Evolutionary conservation across 2,329 filamentous ascomycete species (phyloP).

Genomic region (Massarina eburnea): DNA sequence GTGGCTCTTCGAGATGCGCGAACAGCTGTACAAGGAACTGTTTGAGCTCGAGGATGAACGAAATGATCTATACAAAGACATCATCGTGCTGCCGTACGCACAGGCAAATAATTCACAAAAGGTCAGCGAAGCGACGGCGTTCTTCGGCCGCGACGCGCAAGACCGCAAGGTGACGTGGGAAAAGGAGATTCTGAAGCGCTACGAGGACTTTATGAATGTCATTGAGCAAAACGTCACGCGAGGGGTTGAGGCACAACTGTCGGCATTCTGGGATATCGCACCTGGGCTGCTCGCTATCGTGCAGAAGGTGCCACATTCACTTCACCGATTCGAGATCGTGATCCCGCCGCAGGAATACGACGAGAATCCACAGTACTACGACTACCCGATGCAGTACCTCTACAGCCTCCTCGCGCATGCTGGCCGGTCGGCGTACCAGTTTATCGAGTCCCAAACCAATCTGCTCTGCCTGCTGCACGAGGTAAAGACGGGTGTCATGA

Average conservation of each 20-base stretch:
- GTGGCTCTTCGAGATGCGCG: conserved; percentile 95
- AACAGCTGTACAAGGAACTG: conserved; percentile 79
- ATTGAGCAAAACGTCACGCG: conserved; percentile 83
- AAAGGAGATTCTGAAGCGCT: conserved; percentile 70
- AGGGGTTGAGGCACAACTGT: conserved; percentile 88
- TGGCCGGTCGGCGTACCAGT: conserved; percentile 92
- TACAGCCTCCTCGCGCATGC: conserved; percentile 83
- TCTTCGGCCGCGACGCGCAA: conserved; percentile 77
- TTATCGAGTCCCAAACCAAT: conserved; percentile 93
- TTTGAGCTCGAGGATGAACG: conserved; percentile 84
- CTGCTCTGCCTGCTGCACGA: conserved; percentile 87
- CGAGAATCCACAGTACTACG: conserved; percentile 80
- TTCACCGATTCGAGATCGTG: conserved; percentile 66
- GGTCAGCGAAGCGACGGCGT: conserved; percentile 72
- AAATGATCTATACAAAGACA: conserved; percentile 81
- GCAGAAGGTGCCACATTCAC: conserved; percentile 71
- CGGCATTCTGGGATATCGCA: conserved; percentile 97
- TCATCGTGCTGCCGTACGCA: conserved; percentile 80
- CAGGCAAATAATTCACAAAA: conserved; percentile 75
- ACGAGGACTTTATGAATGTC: conserved; percentile 73
- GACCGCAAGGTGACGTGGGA: conserved; percentile 73
- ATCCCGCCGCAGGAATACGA: conserved; percentile 78
- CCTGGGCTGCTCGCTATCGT: conserved; percentile 77
- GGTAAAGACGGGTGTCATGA: conserved; percentile 77
- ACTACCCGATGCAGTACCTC: conserved; percentile 86